Base-by-base conservation (phyloP, 1,139 yeast species). In the Candida labiduridarum region DNA sequence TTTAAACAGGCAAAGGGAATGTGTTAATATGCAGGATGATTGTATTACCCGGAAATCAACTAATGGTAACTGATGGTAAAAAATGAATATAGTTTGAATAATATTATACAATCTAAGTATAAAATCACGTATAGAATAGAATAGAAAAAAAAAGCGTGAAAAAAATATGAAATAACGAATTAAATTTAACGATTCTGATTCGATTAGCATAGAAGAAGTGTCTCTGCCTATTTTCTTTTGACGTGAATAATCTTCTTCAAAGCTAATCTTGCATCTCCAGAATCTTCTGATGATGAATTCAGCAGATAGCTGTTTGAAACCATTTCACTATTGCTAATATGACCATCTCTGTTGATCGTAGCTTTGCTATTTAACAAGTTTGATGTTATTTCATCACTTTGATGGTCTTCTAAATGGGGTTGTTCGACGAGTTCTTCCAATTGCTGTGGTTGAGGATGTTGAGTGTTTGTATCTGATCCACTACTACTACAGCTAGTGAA, bases 231-330 rank as follows among this genome's bases (percentile, higher is more conserved):
- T 48, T 58, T 65, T 53, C 68, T 66, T 59, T 70, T 72, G 16
- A 70, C 65, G 49, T 71, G 69, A 47, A 74, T 73, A 41, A 73
- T 69, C 54, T 66, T 72, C 62, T 72, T 72, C 55, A 74, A 68
- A 7, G 78, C 79, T 36, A 67, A 61, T 48, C 78, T 62, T 34
- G 79, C 79, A 61, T 74, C 79, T 8, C 74, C 73, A 36, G 71
- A 65, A 53, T 73, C 78, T 15, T 67, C 73, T 25, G 51, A 51
- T 12, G 54, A 52, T 14, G 55, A 50, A 3, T 49, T 18, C 36
- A 43, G 45, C 40, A 25, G 27, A 22, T 25, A 19, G 38, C 33
- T 36, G 12, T 39, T 18, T 19, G 42, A 42, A 31, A 45, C 15
- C 38, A 41, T 22, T 11, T 45, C 36, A 14, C 19, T 38, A 27